A percentile compares a stretch with the other conserved stretches of the same genome.
These are phyloP conservation scores for Arabidopsis arenosa DNA, from an alignment of 345 rosid species.

Conservation along the genomic window DNA sequence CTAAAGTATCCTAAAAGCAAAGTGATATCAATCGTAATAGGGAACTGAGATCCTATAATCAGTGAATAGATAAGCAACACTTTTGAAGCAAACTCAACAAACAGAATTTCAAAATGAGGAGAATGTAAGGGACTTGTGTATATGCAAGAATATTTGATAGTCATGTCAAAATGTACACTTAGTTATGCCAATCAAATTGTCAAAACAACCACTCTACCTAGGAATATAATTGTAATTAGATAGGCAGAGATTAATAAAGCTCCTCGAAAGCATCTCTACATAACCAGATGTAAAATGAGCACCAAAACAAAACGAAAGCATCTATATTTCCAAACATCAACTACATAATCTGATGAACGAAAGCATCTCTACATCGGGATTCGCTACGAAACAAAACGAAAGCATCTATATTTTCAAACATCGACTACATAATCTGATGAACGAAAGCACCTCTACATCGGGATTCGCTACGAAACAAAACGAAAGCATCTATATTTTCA, in stretches of 20 bases:
- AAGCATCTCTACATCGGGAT: too few species aligned
- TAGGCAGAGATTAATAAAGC: not conserved
- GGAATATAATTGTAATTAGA: not conserved
- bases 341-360: too few species aligned
- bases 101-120: not conserved
- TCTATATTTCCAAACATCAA: not conserved
- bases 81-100: not conserved
- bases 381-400: too few species aligned
- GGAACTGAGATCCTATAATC: not conserved
- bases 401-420: too few species aligned
- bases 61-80: not conserved
- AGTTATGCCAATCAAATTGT: not conserved
- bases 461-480: not conserved
- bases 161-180: not conserved
- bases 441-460: too few species aligned
- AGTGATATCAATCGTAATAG: not conserved
- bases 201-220: not conserved
- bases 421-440: too few species aligned
- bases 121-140: not conserved
- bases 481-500: too few species aligned
- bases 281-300: not conserved
- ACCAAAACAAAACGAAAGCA: not conserved
- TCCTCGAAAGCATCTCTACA: not conserved
- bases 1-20: not conserved
- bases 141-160: not conserved